These are phyloP conservation scores for Suhomyces sp. DNA, from an alignment of 805 yeast species.

Conservation along the genomic window DNA sequence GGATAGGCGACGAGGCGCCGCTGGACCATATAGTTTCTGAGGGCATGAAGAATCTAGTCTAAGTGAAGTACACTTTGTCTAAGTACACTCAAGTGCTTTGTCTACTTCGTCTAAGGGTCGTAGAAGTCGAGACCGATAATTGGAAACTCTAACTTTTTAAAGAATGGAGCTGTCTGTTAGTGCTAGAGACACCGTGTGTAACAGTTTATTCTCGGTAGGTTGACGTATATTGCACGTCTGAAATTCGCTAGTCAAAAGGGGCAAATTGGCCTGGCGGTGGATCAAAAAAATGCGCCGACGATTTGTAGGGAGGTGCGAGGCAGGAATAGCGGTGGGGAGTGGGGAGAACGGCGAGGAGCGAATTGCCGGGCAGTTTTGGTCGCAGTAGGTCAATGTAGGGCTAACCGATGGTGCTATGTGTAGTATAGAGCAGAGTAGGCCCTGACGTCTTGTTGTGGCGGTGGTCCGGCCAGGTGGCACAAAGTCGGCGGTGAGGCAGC, in stretches of 20 bases:
- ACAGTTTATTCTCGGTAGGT: neutral
- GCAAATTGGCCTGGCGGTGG: neutral
- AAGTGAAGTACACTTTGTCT: no score
- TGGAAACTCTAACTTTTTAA: no score
- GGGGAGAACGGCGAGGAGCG: neutral
- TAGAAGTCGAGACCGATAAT: neutral
- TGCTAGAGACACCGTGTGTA: neutral
- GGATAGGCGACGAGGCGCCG: conserved; percentile 11
- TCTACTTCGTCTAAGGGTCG: no score
- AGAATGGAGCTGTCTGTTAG: neutral
- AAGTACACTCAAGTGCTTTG: no score
- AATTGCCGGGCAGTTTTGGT: no score
- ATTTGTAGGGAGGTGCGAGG: neutral
- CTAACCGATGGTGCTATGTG: neutral
- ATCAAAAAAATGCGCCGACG: neutral
- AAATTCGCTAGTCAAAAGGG: neutral
- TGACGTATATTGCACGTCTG: neutral
- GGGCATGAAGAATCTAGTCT: conserved; percentile 21
- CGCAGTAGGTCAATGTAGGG: no score
- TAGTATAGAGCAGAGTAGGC: neutral
- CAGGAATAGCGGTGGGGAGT: neutral
- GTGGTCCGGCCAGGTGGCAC: neutral
- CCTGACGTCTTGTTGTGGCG: neutral
- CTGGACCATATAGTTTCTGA: conserved; percentile 44
- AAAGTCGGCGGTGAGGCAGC: neutral